Evolutionary conservation across 202 grass and related monocot species (phyloP), one percentile per base, ranked within the genome.

Genomic region (Alloteropsis angusta): DNA sequence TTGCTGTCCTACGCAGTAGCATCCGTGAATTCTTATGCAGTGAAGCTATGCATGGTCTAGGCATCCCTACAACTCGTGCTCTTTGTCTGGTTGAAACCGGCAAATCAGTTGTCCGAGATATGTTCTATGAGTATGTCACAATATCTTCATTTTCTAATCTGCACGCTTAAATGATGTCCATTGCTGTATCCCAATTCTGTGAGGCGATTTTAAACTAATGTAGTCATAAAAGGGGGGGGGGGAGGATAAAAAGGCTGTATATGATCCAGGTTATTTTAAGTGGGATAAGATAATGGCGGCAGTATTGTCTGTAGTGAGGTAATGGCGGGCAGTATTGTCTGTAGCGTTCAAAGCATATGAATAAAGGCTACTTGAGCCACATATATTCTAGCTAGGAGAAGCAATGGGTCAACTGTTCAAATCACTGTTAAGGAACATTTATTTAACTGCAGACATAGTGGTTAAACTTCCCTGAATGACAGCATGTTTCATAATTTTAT

Each of bases 21-120:
- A 82, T 98, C 69, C 89, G 95, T 68, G 95, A 98, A 86, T 98
- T 93, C 85, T 71, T 98, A 30, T 98, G 95, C 66, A 98, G 96
- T 9, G 96, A 98, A 82, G 92, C 96, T 41, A 98, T 98, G 96
- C 83, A 95, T 21, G 84, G 96, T 45, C 89, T 98, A 76, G 92
- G 96, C 80, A 95, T 98, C 62, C 92, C 87, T 75, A 95, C 96
- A 56, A 95, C 96, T 34, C 96, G 92, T n/a, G 96, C 96, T 52
- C 83, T 95, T 39, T 95, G 87, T 88, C 80, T 95, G 75, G 87
- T 98, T 75, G 91, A 91, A 53, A 95, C 96, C n/a, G 96, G 96
- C 15, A 98, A 95, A 84, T 78, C 77, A 70, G 96, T 98, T 75
- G 84, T 87, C 14, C 83, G 96, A 75, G 96, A 98, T 72, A 95